Base-by-base conservation (phyloP, 805 yeast genomes). In the Candida vaughaniae region DNA sequence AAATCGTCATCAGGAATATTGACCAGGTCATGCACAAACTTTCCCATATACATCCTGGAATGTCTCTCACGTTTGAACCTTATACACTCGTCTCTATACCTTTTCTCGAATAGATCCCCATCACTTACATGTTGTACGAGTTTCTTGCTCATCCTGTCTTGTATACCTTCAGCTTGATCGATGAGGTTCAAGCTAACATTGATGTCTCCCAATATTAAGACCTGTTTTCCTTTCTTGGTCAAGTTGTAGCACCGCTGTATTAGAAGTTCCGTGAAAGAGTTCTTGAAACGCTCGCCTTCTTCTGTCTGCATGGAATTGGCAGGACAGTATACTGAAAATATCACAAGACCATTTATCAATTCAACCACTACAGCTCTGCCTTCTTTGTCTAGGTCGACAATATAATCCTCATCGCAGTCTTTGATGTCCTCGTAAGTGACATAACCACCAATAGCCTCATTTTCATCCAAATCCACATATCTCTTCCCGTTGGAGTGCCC, bases 201-300 rank as follows among this genome's bases (percentile, higher is more conserved):
- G 11, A 91, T 72, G 55, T 91, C 99, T 2, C 99, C 99, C 78
- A 91, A 70, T 0, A 93, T 62, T 1, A 91, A 65, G 4, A 91
- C 89, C 10, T 76, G 60, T 48, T 90, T 84, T 0, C 87, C 87
- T 42, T 64, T 28, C 15, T 41, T 39, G n/a, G 66, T 58, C 38
- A 91, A 64, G 25, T 71, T 72, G 22, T 74, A 60, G 12, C 85
- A 73, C 30, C 99, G 71, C 36, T 71, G 60, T 35, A 88, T 75
- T 32, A 91, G 55, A 1, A 75, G 60, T 16, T 66, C 64, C 35
- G 87, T 62, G 49, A 86, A 91, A 11, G 65, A 58, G 25, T 77
- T 47, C 34, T 95, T 60, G 46, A 69, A 81, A 9, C 49, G 52
- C 46, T 80, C 85, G 2, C 80, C 95, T 19, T 78, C 82, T 17